phyloP scores from a whole-genome alignment of 2,329 filamentous ascomycete species.

The Aspergillus viridinutans region DNA sequence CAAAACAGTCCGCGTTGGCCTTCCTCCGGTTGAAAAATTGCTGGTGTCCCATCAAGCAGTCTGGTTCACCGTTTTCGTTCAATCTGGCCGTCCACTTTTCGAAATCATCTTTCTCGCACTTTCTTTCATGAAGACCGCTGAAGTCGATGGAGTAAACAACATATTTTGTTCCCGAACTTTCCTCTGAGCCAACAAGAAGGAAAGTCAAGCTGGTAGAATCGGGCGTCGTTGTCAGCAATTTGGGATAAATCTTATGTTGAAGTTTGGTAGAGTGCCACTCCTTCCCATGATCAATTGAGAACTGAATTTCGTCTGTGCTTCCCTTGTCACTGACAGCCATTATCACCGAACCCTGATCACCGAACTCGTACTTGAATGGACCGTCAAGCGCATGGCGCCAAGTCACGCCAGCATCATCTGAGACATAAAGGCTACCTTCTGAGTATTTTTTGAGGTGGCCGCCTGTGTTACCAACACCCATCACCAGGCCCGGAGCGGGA shows the following conservation, averaged over 20 bases:
- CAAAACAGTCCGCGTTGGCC: constrained; percentile 81
- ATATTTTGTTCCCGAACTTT: constrained; percentile 48
- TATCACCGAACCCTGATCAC: constrained; percentile 84
- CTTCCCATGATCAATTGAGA: constrained; percentile 86
- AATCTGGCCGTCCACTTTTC: constrained; percentile 84
- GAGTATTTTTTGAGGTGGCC: constrained; percentile 65
- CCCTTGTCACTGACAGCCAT: constrained; percentile 71
- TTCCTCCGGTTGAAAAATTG: constrained; percentile 84
- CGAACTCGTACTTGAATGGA: constrained; percentile 93
- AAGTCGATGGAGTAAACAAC: constrained; percentile 79
- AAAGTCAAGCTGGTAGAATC: constrained; percentile 95
- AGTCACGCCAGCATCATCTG: constrained; percentile 81
- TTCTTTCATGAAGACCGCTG: constrained; percentile 69
- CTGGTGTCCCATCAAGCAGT: constrained; percentile 93
- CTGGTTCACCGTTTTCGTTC: constrained; percentile 73
- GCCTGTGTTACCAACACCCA: constrained; percentile 91
- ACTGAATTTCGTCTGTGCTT: constrained; percentile 60
- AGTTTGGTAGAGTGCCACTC: constrained; percentile 72
- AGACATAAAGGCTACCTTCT: constrained; percentile 79
- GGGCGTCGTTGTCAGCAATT: constrained; percentile 77
- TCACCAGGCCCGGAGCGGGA: constrained; percentile 84
- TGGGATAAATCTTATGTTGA: constrained; percentile 65
- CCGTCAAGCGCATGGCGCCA: constrained; percentile 72
- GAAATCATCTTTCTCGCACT: constrained; percentile 68
- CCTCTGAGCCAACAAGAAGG: constrained; percentile 64